A percentile compares a stretch with the other conserved stretches of the same genome.
phyloP scores from a whole-genome alignment of 768 basidiomycete genomes.

The Crucibulum laeve region DNA sequence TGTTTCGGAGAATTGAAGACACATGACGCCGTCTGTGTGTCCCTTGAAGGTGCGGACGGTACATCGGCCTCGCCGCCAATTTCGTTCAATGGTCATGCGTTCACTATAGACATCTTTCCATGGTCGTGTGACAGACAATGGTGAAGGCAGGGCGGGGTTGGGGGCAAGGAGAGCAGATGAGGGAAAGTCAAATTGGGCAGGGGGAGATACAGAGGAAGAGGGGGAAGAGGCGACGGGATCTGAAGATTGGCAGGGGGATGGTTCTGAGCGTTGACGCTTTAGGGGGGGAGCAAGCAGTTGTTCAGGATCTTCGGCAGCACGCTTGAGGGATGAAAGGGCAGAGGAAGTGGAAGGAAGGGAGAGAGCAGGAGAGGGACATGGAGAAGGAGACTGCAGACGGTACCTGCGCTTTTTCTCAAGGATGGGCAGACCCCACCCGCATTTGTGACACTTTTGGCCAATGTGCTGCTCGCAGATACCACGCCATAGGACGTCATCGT shows the following conservation, averaged over 20 bases:
- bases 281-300: slow-evolving; percentile 25
- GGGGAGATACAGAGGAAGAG: slow-evolving; percentile 4
- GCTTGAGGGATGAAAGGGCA: slow-evolving; percentile 20
- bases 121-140: slow-evolving; percentile 63
- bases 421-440: slow-evolving; percentile 95
- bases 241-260: slow-evolving; percentile 9
- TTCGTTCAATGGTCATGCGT: slow-evolving; percentile 92
- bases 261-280: slow-evolving; percentile 49
- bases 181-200: slow-evolving; percentile 10
- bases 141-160: slow-evolving; percentile 20
- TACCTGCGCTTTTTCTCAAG: slow-evolving; percentile 68
- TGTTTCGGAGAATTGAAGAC: slow-evolving; percentile 89
- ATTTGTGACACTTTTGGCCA: slow-evolving; percentile 92
- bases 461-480: slow-evolving; percentile 98
- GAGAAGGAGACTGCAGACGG: slow-evolving; percentile 33
- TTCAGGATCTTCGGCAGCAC: slow-evolving; percentile 25
- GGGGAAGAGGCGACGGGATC: slow-evolving; percentile 7
- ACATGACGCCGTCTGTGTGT: slow-evolving; percentile 96
- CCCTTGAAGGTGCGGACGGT: slow-evolving; percentile 83
- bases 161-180: slow-evolving; percentile 25
- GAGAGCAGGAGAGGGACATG: slow-evolving; percentile 24
- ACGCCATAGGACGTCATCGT: slow-evolving; percentile 94
- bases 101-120: slow-evolving; percentile 99
- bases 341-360: slow-evolving; percentile 12
- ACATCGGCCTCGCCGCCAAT: slow-evolving; percentile 94